These are phyloP conservation scores for Musa balbisiana DNA, from an alignment of 202 grass and related monocot species.

Conservation along the genomic window DNA sequence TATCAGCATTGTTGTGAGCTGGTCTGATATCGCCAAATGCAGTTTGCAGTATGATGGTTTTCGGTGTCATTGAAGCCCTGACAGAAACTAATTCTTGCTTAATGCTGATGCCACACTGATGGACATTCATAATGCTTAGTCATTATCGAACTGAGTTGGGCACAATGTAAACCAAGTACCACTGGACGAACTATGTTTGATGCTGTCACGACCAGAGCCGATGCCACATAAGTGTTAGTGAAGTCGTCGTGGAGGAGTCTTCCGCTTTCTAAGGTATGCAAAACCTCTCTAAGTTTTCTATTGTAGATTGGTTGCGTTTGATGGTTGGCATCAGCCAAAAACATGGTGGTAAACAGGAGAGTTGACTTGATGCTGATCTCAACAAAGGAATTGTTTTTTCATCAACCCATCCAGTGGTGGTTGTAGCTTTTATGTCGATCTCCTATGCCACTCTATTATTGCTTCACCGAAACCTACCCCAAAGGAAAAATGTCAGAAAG, in stretches of 20 bases:
- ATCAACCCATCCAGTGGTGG: not conserved
- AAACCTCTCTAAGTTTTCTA: too few species aligned
- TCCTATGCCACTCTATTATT: too few species aligned
- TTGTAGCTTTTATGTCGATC: too few species aligned
- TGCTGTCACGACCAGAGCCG: not conserved
- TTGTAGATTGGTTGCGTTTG: too few species aligned
- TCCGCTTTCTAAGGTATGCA: too few species aligned
- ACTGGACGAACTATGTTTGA: not conserved
- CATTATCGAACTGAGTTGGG: not conserved
- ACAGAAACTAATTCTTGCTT: not conserved
- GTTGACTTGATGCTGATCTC: not conserved
- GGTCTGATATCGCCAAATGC: not conserved
- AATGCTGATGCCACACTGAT: not conserved
- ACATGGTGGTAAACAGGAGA: slow-evolving; percentile 36
- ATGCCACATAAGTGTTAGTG: not conserved
- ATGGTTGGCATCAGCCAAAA: not conserved
- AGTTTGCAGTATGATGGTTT: not conserved
- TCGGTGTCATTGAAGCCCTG: not conserved
- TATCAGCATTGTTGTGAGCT: not conserved
- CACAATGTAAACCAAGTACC: not conserved
- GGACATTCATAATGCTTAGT: not conserved
- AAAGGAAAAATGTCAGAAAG: too few species aligned
- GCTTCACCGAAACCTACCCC: too few species aligned
- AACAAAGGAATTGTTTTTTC: not conserved
- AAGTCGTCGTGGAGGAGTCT: too few species aligned